phyloP scores from a whole-genome alignment of 2,329 filamentous ascomycete species.

The Talaromyces sp. region DNA sequence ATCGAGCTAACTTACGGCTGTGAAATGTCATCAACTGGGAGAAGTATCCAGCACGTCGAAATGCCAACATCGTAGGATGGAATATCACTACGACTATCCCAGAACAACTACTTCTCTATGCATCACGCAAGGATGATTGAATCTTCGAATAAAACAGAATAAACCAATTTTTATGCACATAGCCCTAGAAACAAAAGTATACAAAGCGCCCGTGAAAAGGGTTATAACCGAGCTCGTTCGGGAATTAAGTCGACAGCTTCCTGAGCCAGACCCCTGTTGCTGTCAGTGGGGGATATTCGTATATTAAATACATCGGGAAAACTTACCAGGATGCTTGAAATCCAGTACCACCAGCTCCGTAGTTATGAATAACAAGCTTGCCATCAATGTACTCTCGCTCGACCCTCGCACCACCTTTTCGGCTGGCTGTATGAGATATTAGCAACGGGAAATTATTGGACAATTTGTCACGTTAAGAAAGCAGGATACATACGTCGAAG shows the following conservation, averaged over 20 bases:
- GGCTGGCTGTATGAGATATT: slow-evolving; percentile 6
- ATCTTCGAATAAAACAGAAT: not conserved
- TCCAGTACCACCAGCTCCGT: slow-evolving; percentile 11
- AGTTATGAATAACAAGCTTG: slow-evolving; percentile 10
- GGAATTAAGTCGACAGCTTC: slow-evolving; percentile 7
- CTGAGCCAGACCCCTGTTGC: slow-evolving; percentile 5
- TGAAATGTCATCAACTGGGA: too few relatives aligned
- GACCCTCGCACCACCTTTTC: slow-evolving; percentile 10
- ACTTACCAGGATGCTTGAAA: slow-evolving; percentile 11
- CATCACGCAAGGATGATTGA: too few relatives aligned
- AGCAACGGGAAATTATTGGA: not conserved
- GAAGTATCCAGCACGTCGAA: too few relatives aligned
- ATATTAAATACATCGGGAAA: not conserved
- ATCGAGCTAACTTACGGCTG: too few relatives aligned
- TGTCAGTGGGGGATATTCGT: not conserved
- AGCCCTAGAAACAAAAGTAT: not conserved
- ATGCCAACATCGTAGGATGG: too few relatives aligned
- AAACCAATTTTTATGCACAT: not conserved
- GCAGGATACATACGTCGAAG: slow-evolving; percentile 7
- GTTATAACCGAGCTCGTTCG: slow-evolving; percentile 6
- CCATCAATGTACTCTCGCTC: slow-evolving; percentile 10
- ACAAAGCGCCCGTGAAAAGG: slow-evolving; percentile 1
- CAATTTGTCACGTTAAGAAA: not conserved
- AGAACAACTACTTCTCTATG: too few relatives aligned
- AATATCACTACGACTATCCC: too few relatives aligned